These are phyloP conservation scores for Kuraishia borneana DNA, from an alignment of 805 yeast species.

Conservation along the genomic window DNA sequence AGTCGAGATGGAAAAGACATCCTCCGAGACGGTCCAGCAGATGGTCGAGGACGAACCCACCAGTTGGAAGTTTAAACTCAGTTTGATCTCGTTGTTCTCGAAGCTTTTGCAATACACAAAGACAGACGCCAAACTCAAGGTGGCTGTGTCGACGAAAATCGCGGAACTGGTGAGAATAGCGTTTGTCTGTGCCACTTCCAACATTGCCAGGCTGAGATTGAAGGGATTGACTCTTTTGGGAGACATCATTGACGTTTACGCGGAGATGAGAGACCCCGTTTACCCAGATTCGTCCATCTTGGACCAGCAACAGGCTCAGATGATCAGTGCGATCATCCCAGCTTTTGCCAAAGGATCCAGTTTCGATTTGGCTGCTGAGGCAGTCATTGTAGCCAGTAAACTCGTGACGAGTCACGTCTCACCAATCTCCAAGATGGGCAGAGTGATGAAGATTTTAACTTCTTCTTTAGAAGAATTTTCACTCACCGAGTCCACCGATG, in stretches of 20 bases:
- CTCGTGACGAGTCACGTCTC: conserved; percentile 56
- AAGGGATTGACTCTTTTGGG: conserved; percentile 60
- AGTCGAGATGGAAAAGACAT: conserved; percentile 4
- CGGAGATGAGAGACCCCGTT: conserved; percentile 57
- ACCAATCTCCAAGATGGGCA: conserved; percentile 32
- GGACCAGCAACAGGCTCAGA: conserved; percentile 92
- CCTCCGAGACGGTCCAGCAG: conserved; percentile 3
- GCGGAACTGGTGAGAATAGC: conserved; percentile 68
- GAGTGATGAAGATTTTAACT: conserved; percentile 56
- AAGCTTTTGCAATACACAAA: conserved; percentile 28
- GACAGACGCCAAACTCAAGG: conserved; percentile 24
- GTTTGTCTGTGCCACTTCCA: conserved; percentile 71
- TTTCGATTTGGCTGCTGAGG: conserved; percentile 62
- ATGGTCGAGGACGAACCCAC: conserved; percentile 40
- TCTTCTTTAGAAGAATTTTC: conserved; percentile 52
- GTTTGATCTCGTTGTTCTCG: conserved; percentile 34
- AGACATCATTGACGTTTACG: conserved; percentile 47
- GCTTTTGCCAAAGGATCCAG: conserved; percentile 69
- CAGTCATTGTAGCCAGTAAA: conserved; percentile 68
- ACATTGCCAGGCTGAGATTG: conserved; percentile 45
- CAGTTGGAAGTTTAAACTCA: conserved; percentile 43
- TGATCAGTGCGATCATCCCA: conserved; percentile 80
- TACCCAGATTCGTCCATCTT: conserved; percentile 60
- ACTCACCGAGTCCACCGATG: conserved; percentile 11
- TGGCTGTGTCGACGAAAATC: conserved; percentile 30